These are phyloP conservation scores for Suillus tomentosus DNA, from an alignment of 768 basidiomycete species.

Conservation along the genomic window DNA sequence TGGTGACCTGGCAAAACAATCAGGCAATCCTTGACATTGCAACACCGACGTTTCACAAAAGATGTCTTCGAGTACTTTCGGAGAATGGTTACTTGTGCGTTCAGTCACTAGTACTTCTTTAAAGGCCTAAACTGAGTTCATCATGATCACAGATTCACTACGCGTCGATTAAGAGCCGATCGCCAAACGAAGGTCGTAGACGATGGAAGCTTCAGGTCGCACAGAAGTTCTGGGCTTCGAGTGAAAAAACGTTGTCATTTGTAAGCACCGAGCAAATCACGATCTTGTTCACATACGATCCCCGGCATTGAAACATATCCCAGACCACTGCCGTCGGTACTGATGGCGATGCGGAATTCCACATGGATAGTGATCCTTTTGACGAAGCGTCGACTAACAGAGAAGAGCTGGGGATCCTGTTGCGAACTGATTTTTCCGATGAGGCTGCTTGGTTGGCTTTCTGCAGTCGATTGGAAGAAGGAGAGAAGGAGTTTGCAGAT, in stretches of 20 bases:
- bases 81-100: conserved; percentile 8
- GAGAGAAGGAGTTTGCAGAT: conserved; percentile 57
- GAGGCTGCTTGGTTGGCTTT: conserved; percentile 68
- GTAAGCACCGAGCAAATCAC: conserved; percentile 13
- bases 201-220: conserved; percentile 55
- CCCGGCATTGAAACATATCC: conserved; percentile 12
- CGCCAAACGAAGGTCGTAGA: conserved; percentile 58
- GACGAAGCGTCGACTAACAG: conserved; percentile 49
- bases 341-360: conserved; percentile 26
- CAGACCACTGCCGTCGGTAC: conserved; percentile 20
- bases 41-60: not conserved
- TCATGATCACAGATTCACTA: conserved; percentile 42
- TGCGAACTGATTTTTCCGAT: conserved; percentile 75
- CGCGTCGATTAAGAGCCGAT: conserved; percentile 41
- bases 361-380: conserved; percentile 53
- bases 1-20: conserved; percentile 2
- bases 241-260: conserved; percentile 19
- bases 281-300: not conserved
- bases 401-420: conserved; percentile 57
- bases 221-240: conserved; percentile 49
- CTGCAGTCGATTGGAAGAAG: conserved; percentile 46
- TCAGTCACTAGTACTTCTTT: not conserved
- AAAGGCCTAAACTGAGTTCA: not conserved
- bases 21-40: not conserved
- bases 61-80: conserved; percentile 23